Evolutionary conservation across 805 yeast species (phyloP).

Genomic region (Candida taoyuanica): DNA sequence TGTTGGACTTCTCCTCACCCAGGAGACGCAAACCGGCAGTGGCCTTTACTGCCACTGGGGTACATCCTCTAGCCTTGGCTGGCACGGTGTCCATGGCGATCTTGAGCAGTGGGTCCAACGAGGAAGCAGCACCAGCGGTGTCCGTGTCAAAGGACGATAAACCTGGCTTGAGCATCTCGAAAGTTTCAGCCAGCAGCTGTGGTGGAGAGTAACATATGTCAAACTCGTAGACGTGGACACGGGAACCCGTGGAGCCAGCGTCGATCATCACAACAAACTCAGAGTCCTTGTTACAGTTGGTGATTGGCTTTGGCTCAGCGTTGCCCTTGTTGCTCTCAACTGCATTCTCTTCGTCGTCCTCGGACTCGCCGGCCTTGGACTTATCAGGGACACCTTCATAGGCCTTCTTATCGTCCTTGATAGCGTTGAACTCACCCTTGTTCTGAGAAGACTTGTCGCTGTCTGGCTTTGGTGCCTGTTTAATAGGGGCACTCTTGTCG

Average conservation of each 20-base stretch:
- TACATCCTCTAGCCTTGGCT: slow-evolving; percentile 61
- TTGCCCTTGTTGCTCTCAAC: slow-evolving; percentile 12
- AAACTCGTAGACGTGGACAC: slow-evolving; percentile 91
- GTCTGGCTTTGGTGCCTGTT: slow-evolving; percentile 28
- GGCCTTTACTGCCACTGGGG: slow-evolving; percentile 96
- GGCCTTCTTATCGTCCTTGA: slow-evolving; percentile 25
- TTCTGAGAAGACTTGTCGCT: slow-evolving; percentile 8
- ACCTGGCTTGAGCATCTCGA: slow-evolving; percentile 90
- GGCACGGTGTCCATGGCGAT: slow-evolving; percentile 79
- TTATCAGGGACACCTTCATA: slow-evolving; percentile 29
- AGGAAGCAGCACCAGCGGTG: slow-evolving; percentile 79
- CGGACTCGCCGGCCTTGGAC: slow-evolving; percentile 7
- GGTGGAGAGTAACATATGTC: slow-evolving; percentile 87
- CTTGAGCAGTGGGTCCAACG: slow-evolving; percentile 77
- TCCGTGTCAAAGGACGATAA: slow-evolving; percentile 81
- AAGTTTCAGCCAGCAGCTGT: slow-evolving; percentile 67
- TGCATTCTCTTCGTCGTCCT: slow-evolving; percentile 7
- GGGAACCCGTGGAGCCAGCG: slow-evolving; percentile 97
- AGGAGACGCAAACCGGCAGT: slow-evolving; percentile 92
- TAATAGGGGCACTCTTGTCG: slow-evolving; percentile 25
- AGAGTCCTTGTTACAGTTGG: slow-evolving; percentile 37
- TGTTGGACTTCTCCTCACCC: slow-evolving; percentile 68
- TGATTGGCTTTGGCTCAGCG: slow-evolving; percentile 15
- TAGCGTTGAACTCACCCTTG: slow-evolving; percentile 25
- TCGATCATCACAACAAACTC: slow-evolving; percentile 91